Evolutionary conservation across 768 basidiomycete species (phyloP).

Genomic region (Tulasnella sp.): DNA sequence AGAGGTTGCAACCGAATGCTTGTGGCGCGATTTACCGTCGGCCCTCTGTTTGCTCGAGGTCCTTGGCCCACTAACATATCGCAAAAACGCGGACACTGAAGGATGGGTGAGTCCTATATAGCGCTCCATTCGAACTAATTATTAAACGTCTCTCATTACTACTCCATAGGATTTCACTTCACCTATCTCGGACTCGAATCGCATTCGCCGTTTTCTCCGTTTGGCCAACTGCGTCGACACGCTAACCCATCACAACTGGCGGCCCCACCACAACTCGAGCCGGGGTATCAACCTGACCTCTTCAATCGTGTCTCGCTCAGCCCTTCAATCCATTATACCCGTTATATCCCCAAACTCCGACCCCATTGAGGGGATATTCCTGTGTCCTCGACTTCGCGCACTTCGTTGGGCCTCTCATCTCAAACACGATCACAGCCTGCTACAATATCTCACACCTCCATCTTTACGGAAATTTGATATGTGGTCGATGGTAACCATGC

Average conservation of each 20-base stretch:
- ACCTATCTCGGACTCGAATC: background rate
- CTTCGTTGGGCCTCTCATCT: background rate
- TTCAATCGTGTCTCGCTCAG: background rate
- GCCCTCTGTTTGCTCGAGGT: background rate
- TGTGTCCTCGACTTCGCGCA: background rate
- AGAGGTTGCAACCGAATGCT: background rate
- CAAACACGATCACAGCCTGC: background rate
- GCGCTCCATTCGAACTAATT: background rate
- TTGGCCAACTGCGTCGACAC: background rate
- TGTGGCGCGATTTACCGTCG: background rate
- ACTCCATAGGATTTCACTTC: background rate
- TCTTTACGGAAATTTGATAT: background rate
- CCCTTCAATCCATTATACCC: background rate
- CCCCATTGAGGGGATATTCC: background rate
- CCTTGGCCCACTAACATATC: background rate
- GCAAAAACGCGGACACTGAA: background rate
- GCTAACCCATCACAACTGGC: no score
- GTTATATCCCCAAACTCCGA: background rate
- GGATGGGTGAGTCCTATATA: background rate
- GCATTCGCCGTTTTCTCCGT: background rate
- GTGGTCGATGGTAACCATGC: background rate
- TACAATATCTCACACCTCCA: background rate
- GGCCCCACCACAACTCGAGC: background rate
- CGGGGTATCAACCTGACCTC: background rate
- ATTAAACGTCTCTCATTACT: background rate